Evolutionary conservation across 805 yeast species (phyloP).

Genomic region (Kodamaea restingae): DNA sequence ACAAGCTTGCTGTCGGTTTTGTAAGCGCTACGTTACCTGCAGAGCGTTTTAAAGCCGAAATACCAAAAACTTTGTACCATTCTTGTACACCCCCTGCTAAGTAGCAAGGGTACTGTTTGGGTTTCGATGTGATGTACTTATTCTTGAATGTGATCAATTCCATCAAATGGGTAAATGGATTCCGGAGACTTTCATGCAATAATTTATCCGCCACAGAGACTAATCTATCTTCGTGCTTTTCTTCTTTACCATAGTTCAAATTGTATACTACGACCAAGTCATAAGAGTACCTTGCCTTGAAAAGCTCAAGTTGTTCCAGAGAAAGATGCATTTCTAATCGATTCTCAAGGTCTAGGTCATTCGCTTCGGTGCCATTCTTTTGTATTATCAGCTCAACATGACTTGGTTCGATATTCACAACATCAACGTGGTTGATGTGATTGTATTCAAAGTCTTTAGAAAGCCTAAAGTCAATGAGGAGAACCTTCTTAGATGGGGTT

Average conservation of each 20-base stretch:
- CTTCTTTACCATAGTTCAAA: slow-evolving; percentile 31
- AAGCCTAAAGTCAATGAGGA: slow-evolving; percentile 72
- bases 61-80: slow-evolving; percentile 34
- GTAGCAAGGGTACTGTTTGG: slow-evolving; percentile 29
- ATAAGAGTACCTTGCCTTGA: slow-evolving; percentile 49
- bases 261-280: slow-evolving; percentile 69
- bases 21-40: slow-evolving; percentile 11
- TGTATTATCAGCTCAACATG: slow-evolving; percentile 15
- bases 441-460: slow-evolving; percentile 54
- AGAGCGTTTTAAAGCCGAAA: slow-evolving; percentile 17
- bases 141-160: slow-evolving; percentile 29
- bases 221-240: slow-evolving; percentile 25
- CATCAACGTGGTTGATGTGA: slow-evolving; percentile 57
- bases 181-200: slow-evolving; percentile 35
- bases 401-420: slow-evolving; percentile 72
- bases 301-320: slow-evolving; percentile 49
- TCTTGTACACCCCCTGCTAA: slow-evolving; percentile 35
- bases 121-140: slow-evolving; percentile 31
- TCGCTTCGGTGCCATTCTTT: slow-evolving; percentile 35
- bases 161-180: slow-evolving; percentile 53
- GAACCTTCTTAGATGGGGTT: slow-evolving; percentile 21
- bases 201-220: slow-evolving; percentile 35
- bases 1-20: slow-evolving; percentile 18
- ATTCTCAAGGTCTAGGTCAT: slow-evolving; percentile 65
- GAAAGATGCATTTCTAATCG: slow-evolving; percentile 56